Conservation (phyloP, 2,329 filamentous ascomycete genomes). For the Botrytis elliptica region DNA sequence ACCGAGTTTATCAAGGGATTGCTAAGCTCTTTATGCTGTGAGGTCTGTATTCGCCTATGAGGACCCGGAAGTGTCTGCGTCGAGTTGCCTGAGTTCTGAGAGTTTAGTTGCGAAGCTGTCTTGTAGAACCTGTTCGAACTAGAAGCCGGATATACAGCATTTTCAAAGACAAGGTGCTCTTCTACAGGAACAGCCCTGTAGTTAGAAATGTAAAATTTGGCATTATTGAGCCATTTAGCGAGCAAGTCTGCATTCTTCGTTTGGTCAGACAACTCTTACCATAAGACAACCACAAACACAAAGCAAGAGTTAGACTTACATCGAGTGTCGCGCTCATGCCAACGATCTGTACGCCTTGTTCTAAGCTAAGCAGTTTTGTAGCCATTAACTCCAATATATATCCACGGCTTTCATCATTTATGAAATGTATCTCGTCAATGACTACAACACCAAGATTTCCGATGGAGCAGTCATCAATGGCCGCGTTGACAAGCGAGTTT, state of each 20-base stretch:
- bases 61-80: slow-evolving; percentile 43
- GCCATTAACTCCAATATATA: slow-evolving; percentile 74
- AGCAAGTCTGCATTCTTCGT: slow-evolving; percentile 66
- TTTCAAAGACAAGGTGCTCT: slow-evolving; percentile 71
- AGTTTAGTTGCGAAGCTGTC: slow-evolving; percentile 46
- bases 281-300: neutral
- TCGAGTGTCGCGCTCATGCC: slow-evolving; percentile 80
- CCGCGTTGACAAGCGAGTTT: slow-evolving; percentile 70
- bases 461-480: slow-evolving; percentile 68
- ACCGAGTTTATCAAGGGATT: slow-evolving; percentile 69
- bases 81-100: slow-evolving; percentile 35
- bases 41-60: slow-evolving; percentile 52
- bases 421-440: slow-evolving; percentile 79
- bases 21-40: slow-evolving; percentile 58
- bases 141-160: slow-evolving; percentile 62
- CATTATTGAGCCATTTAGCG: slow-evolving; percentile 64
- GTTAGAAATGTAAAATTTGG: slow-evolving; percentile 68
- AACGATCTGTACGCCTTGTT: slow-evolving; percentile 66
- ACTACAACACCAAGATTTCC: slow-evolving; percentile 65
- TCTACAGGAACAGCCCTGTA: slow-evolving; percentile 75
- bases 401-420: slow-evolving; percentile 74
- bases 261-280: slow-evolving; percentile 10
- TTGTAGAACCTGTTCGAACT: slow-evolving; percentile 59
- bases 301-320: slow-evolving; percentile 43
- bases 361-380: slow-evolving; percentile 69